Conservation (phyloP, 139 green algal species). For the Auxenochlorella protothecoides region DNA sequence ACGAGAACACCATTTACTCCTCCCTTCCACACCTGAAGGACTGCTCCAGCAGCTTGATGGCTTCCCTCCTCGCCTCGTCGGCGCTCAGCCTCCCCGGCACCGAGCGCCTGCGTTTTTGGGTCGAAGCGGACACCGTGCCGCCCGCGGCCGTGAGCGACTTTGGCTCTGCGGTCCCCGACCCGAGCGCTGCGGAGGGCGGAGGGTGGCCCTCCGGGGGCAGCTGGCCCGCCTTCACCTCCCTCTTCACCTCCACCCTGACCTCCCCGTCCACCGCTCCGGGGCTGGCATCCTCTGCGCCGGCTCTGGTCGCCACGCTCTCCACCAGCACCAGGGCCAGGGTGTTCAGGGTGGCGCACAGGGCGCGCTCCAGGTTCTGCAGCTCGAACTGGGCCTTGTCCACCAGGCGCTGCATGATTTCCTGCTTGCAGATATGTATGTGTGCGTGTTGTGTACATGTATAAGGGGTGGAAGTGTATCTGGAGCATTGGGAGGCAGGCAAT, state of each 20-base stretch:
- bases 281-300: neutral
- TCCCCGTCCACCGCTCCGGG: no score
- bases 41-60: conserved; percentile 15
- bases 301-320: neutral
- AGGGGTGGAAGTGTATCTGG: no score
- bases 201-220: neutral
- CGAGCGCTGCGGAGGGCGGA: conserved; percentile 6
- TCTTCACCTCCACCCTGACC: no score
- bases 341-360: conserved; percentile 52
- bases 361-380: conserved; percentile 49
- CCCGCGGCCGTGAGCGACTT: neutral
- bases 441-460: no score
- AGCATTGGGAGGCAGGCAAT: no score
- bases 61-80: conserved; percentile 4
- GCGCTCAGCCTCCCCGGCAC: no score
- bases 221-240: neutral
- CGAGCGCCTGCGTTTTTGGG: no score
- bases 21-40: neutral
- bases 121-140: neutral
- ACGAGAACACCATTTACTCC: no score
- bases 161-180: no score
- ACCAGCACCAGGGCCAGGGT: conserved; percentile 34
- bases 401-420: conserved; percentile 48
- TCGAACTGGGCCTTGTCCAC: conserved; percentile 35
- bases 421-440: neutral